Base-by-base conservation (phyloP, 75 land plant genomes). In the Adiantum capillusveneris region DNA sequence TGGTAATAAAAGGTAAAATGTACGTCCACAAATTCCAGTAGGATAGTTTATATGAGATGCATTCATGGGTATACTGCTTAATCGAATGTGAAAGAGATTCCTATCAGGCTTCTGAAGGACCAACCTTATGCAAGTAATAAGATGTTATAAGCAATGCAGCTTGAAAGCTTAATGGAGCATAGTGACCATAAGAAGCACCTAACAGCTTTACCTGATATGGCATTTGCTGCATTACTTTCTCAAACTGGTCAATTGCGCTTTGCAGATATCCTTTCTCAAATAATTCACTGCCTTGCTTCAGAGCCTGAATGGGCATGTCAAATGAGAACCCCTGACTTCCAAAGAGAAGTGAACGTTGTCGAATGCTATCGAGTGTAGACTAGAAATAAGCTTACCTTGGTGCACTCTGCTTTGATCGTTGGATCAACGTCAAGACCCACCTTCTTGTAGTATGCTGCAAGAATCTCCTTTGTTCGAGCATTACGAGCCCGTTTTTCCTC, bases 401-500 rank as follows among this genome's bases (percentile, higher is more conserved):
- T 82, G 73, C 85, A 87, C 31, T 81, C 74, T 22, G 64, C 45
- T 59, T 66, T 84, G 25, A 70, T 46, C 55, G 77, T 75, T 60
- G 92, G 75, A 70, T 87, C 85, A 54, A 84, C 61, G 26, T 60
- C 78, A 39, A 81, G 50, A 6, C 92, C 92, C 66, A 75, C 67
- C 51, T 77, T 76, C 20, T 22, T 59, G 36, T 65, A 76, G 60
- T 86, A 90, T 1, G 68, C 73, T 57, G 79, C 85, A 36, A 86
- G 39, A 29, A 84, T 27, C 22, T 79, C 56, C 61, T 62, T 79
- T 18, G 84, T 90, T 12, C 66, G 67, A 12, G 73, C 75, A 60
- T 87, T 81, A 68, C 86, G 86, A 7, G 75, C 79, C 48, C 60
- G 75, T 63, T 58, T 86, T 24, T 79, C 88, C 64, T 90, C 88